Evolutionary conservation across 1,284 basidiomycete species (phyloP).

Genomic region (Microbotryum lychnidis-dioicae): DNA sequence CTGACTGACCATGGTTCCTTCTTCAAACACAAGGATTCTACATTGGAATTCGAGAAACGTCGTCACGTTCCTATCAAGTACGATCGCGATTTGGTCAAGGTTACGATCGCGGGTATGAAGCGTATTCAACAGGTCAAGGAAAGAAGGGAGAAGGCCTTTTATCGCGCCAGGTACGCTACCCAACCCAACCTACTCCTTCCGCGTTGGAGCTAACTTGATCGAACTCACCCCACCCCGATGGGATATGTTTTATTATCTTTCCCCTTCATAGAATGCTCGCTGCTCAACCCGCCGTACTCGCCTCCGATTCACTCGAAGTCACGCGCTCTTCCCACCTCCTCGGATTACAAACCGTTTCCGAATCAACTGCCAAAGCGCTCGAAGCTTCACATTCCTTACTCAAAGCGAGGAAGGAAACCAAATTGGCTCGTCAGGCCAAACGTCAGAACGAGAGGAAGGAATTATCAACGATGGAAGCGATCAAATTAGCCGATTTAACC

Average conservation of each 20-base stretch:
- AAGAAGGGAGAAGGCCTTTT: constrained; percentile 91
- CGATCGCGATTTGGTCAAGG: constrained; percentile 85
- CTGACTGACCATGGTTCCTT: background rate
- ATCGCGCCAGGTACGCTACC: constrained; percentile 49
- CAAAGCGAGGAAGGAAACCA: constrained; percentile 25
- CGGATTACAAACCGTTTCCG: constrained; percentile 16
- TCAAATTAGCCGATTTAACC: constrained; percentile 25
- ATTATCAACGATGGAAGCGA: constrained; percentile 27
- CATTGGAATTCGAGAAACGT: constrained; percentile 98
- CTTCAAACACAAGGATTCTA: constrained; percentile 66
- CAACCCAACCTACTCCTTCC: too few species aligned
- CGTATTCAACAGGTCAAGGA: constrained; percentile 86
- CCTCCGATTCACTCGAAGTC: constrained; percentile 34
- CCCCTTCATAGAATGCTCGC: constrained; percentile 29
- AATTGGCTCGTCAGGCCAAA: constrained; percentile 23
- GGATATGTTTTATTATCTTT: too few species aligned
- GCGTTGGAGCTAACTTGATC: too few species aligned
- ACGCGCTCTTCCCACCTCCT: constrained; percentile 32
- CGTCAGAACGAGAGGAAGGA: constrained; percentile 21
- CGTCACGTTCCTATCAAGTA: constrained; percentile 97
- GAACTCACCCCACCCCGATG: background rate
- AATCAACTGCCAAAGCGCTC: constrained; percentile 31
- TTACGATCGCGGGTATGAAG: constrained; percentile 96
- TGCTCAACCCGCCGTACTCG: constrained; percentile 27
- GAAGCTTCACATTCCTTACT: constrained; percentile 30